Evolutionary conservation across 352 stramenopile species (phyloP), one percentile per base, ranked within the genome.

Genomic region (Thraustochytrium sp.): DNA sequence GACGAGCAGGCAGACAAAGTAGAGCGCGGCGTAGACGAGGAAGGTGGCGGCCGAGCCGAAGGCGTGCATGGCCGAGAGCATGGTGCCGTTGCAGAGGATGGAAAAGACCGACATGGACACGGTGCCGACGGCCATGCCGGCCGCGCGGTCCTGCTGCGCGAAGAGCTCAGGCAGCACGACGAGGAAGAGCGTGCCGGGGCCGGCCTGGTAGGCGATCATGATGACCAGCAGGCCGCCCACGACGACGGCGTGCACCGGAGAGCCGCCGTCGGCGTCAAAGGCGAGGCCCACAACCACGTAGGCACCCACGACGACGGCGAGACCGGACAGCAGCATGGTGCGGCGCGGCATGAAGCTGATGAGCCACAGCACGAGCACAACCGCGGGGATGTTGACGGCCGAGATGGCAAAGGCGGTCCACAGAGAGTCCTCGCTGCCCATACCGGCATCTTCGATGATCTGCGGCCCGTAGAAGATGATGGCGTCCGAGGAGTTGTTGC

Each of bases 61-160:
- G 18, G 68, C 49, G 8, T 64, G 13, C 13, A 80, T 80, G 9
- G 53, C 40, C 26, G n/a, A 48, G 21, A 80, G 51, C 53, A 64
- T 80, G 21, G 68, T 80, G 48, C 68, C 68, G n/a, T 80, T 80
- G 68, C 68, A 80, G 11, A 80, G 11, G 21, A 80, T 65, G 9
- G 34, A 55, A 44, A 80, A 80, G 18, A 80, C 18, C 8, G 68
- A 80, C 68, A 80, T 80, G 68, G 13, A 46, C 26, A 31, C n/a
- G n/a, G 68, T 44, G 29, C 68, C 68, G 13, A 80, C 38, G 26
- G 68, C 46, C 68, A 80, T 80, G 9, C 68, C 68, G 11, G n/a
- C 3, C 5, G 44, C 68, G 8, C 44, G 44, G n/a, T 80, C 18
- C 37, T 37, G 13, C 49, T 80, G 68, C 34, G 31, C 31, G 34